Evolutionary conservation across 148 eudicot species (phyloP).

Genomic region (Tetragonia tetragonoides): DNA sequence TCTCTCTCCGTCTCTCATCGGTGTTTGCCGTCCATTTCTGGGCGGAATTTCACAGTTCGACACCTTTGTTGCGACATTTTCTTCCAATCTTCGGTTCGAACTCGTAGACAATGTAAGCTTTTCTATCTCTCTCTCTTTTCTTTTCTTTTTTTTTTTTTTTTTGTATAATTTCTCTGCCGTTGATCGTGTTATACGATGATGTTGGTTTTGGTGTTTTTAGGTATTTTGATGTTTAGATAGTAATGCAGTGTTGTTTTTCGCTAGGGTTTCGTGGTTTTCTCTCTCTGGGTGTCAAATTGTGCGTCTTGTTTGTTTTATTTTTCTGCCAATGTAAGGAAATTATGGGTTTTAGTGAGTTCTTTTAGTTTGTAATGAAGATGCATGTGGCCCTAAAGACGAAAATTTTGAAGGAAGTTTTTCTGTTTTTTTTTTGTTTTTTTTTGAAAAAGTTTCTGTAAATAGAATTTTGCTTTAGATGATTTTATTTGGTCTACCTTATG

Average conservation of each 20-base stretch:
- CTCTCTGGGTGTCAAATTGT: background rate
- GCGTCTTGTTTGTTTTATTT: background rate
- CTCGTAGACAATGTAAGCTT: too few species aligned
- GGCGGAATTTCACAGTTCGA: too few species aligned
- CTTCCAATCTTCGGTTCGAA: background rate
- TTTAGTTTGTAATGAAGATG: background rate
- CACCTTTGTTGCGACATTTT: background rate
- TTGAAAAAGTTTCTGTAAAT: too few species aligned
- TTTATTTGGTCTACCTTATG: background rate
- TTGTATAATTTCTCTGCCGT: too few species aligned
- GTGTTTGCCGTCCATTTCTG: too few species aligned
- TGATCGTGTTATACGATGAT: too few species aligned
- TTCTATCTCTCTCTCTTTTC: background rate
- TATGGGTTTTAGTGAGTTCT: background rate
- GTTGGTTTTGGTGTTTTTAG: too few species aligned
- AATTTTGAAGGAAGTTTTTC: background rate
- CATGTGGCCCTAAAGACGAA: background rate
- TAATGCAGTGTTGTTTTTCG: background rate
- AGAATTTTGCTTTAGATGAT: background rate
- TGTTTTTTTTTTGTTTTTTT: background rate
- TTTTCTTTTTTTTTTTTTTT: too few species aligned
- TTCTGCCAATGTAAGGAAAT: background rate
- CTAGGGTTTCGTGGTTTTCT: background rate
- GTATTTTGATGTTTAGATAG: too few species aligned
- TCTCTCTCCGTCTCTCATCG: too few species aligned